phyloP scores from a whole-genome alignment of 352 stramenopile genomes.

The Pythium aristosporum region DNA sequence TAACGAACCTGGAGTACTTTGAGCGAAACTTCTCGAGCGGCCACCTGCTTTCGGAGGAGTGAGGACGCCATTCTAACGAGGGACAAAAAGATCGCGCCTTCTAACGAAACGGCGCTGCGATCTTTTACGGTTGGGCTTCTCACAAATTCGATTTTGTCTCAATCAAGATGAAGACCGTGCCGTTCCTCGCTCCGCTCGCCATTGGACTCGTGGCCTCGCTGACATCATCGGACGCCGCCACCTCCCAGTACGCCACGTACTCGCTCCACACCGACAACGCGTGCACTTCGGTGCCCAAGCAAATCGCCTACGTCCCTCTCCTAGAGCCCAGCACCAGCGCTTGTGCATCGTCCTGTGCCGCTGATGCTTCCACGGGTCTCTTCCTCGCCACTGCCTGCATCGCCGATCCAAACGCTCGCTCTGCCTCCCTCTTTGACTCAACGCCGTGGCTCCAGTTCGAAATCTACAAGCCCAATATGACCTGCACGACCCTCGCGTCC shows the following conservation, averaged over 20 bases:
- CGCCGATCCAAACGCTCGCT: not conserved
- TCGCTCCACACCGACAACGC: constrained; percentile 16
- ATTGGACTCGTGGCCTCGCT: not conserved
- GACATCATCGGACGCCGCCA: not conserved
- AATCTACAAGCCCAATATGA: constrained; percentile 15
- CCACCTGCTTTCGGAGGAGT: too few relatives aligned
- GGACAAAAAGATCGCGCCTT: too few relatives aligned
- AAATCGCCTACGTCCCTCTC: constrained; percentile 13
- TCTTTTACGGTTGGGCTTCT: too few relatives aligned
- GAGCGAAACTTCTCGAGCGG: too few relatives aligned
- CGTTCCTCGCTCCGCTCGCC: not conserved
- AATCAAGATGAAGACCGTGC: not conserved
- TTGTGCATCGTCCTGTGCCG: not conserved
- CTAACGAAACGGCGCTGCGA: too few relatives aligned
- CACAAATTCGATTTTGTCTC: not conserved
- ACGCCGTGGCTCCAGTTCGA: constrained; percentile 24
- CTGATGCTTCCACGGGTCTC: not conserved
- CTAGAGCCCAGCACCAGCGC: not conserved
- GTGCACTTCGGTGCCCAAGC: constrained; percentile 14
- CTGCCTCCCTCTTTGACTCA: not conserved
- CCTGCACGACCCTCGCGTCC: constrained; percentile 34
- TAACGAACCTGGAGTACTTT: too few relatives aligned
- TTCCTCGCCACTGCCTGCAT: constrained; percentile 9
- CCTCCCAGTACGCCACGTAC: constrained; percentile 12
- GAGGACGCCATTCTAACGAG: too few relatives aligned